phyloP scores from a whole-genome alignment of 2,329 filamentous ascomycete genomes.

The Fusarium napiforme region DNA sequence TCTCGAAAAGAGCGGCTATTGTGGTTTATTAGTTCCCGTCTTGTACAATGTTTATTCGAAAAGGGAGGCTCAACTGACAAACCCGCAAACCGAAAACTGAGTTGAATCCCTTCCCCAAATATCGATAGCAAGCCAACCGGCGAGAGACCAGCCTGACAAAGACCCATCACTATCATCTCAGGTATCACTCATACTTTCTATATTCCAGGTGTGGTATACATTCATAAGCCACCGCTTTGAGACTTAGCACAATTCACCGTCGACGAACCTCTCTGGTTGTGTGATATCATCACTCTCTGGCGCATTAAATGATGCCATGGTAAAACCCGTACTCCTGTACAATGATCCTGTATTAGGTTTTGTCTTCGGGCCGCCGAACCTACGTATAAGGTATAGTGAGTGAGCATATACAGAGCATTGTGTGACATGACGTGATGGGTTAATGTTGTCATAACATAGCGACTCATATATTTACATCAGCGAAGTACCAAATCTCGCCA shows the following conservation, averaged over 20 bases:
- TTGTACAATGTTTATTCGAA: background rate
- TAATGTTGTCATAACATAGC: background rate
- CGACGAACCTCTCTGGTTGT: background rate
- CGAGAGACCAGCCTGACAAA: background rate
- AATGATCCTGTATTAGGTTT: background rate
- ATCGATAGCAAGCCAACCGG: background rate
- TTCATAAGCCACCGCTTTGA: constrained; percentile 9
- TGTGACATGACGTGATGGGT: constrained; percentile 26
- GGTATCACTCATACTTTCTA: background rate
- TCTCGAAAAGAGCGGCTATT: background rate
- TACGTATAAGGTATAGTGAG: constrained; percentile 31
- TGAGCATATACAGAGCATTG: constrained; percentile 2
- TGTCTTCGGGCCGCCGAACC: background rate
- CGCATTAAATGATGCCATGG: constrained; percentile 34
- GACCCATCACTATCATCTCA: background rate
- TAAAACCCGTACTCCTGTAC: background rate
- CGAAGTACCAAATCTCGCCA: constrained; percentile 10
- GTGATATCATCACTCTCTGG: constrained; percentile 22
- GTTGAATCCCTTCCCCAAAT: background rate
- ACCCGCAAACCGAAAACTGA: background rate
- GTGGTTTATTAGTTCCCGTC: background rate
- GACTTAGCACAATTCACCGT: constrained; percentile 20
- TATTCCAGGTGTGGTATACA: background rate
- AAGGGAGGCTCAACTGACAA: background rate
- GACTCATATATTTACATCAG: background rate